Conservation (phyloP, 73 alveolate species). For the Paramecium tetraurelia region DNA sequence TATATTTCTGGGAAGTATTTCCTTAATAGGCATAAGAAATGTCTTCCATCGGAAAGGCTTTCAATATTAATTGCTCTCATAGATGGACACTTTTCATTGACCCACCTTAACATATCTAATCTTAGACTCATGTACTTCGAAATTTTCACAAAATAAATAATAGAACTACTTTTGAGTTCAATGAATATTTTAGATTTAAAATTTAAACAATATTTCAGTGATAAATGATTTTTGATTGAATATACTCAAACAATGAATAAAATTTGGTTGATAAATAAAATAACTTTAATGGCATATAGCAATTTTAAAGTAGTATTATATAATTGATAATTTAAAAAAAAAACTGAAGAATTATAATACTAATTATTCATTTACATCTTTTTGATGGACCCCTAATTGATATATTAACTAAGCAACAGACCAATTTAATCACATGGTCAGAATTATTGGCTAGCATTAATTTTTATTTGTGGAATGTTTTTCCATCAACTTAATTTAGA, state of each 20-base stretch:
- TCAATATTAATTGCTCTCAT: neutral
- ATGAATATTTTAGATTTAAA: neutral
- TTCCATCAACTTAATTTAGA: neutral
- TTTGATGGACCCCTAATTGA: neutral
- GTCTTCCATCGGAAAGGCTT: neutral
- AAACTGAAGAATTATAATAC: neutral
- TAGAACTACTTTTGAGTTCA: neutral
- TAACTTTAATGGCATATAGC: no score
- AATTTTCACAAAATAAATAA: neutral
- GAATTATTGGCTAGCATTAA: neutral
- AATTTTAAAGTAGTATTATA: no score
- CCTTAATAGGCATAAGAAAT: neutral
- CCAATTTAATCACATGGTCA: neutral
- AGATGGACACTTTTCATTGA: neutral
- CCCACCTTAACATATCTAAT: neutral
- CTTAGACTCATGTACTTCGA: slow-evolving; percentile 18
- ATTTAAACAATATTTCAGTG: neutral
- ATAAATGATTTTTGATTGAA: no score
- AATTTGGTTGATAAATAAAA: no score
- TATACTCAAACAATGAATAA: no score
- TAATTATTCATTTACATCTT: neutral
- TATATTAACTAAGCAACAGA: neutral
- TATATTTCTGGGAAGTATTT: neutral
- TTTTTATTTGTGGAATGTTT: neutral
- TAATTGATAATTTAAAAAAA: neutral